Evolutionary conservation across 768 basidiomycete genomes (phyloP).

Genomic region (Lyophyllum shimeji): DNA sequence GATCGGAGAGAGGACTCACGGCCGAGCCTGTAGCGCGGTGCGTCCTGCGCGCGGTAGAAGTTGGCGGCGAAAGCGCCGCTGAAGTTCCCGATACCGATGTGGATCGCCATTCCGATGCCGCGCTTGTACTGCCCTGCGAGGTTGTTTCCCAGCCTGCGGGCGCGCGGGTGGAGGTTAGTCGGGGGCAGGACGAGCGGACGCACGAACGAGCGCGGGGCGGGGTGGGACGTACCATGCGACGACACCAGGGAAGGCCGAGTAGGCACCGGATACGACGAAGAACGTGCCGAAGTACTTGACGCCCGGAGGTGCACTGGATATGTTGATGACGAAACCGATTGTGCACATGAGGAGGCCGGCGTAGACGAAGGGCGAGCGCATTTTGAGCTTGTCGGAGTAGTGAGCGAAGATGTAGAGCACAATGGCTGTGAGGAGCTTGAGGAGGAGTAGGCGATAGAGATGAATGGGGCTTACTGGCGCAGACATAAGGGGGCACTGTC

Average conservation of each 20-base stretch:
- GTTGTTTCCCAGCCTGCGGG: constrained; percentile 63
- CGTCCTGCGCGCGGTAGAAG: constrained; percentile 58
- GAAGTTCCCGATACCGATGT: constrained; percentile 70
- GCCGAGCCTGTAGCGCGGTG: constrained; percentile 60
- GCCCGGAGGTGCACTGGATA: constrained; percentile 48
- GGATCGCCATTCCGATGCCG: constrained; percentile 63
- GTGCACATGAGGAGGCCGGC: constrained; percentile 48
- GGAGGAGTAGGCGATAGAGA: not conserved
- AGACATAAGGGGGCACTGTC: constrained; percentile 66
- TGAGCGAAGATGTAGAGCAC: constrained; percentile 50
- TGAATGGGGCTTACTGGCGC: constrained; percentile 48
- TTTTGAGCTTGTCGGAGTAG: constrained; percentile 55
- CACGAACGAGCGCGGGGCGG: too few species aligned
- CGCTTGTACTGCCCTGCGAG: constrained; percentile 71
- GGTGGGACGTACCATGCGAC: constrained; percentile 52
- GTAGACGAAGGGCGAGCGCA: constrained; percentile 60
- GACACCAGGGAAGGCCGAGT: constrained; percentile 57
- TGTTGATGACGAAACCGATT: constrained; percentile 64
- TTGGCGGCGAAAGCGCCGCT: constrained; percentile 63
- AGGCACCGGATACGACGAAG: constrained; percentile 64
- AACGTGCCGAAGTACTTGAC: constrained; percentile 76
- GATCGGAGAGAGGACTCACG: constrained; percentile 40
- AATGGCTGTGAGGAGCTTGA: constrained; percentile 41
- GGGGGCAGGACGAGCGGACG: too few species aligned
- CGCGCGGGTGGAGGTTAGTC: not conserved